Percentiles rank a stretch among this genome's conserved stretches.
These are phyloP conservation scores for Atkinsonella texensis DNA, from an alignment of 2,329 filamentous ascomycete species.

Conservation along the genomic window DNA sequence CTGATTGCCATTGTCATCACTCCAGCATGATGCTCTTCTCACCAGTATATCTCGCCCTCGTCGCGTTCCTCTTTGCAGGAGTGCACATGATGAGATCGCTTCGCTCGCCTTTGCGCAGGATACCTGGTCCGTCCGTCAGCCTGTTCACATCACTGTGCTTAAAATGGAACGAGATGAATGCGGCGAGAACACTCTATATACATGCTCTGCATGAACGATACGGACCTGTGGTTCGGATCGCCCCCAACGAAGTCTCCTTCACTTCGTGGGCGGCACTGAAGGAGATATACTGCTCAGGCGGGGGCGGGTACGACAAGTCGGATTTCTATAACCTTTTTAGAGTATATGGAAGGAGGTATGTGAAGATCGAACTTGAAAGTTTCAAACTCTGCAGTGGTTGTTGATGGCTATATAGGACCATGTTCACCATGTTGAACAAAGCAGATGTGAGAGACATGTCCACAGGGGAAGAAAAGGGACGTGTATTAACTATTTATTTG, in stretches of 20 bases:
- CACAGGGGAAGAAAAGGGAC: neutral
- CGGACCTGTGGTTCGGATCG: constrained; percentile 33
- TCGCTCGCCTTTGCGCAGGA: constrained; percentile 21
- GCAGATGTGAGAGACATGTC: constrained; percentile 29
- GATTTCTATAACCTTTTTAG: constrained; percentile 51
- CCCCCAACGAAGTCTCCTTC: constrained; percentile 35
- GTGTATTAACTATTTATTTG: neutral
- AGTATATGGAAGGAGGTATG: constrained; percentile 42
- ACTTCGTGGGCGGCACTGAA: constrained; percentile 23
- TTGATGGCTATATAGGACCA: constrained; percentile 29
- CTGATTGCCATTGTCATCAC: neutral
- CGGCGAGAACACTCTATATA: constrained; percentile 40
- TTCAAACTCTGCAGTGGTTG: neutral
- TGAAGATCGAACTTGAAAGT: neutral
- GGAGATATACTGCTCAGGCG: constrained; percentile 44
- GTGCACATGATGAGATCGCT: constrained; percentile 16
- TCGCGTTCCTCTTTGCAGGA: constrained; percentile 13
- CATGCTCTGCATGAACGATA: constrained; percentile 35
- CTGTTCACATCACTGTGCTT: constrained; percentile 38
- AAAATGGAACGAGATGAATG: constrained; percentile 45
- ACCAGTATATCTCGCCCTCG: constrained; percentile 14
- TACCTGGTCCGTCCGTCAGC: constrained; percentile 38
- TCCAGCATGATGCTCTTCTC: constrained; percentile 15
- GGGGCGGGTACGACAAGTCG: constrained; percentile 54
- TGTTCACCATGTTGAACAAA: constrained; percentile 48